These are phyloP conservation scores for Aspergillus wentii DNA, from an alignment of 495 filamentous ascomycete genomes.

Conservation along the genomic window DNA sequence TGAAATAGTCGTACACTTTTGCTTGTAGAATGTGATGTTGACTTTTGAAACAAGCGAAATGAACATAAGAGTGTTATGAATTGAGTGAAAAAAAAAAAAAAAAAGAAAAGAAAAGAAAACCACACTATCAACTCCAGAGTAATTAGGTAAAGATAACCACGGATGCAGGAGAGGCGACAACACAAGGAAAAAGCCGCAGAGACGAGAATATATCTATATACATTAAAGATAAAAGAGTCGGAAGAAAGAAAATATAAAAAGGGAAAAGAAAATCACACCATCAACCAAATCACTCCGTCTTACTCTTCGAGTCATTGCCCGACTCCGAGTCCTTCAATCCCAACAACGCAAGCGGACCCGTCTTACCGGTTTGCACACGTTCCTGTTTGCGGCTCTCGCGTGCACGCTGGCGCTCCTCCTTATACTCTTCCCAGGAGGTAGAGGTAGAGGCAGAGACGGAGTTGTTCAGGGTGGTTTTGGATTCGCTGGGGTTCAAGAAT, in stretches of 20 bases:
- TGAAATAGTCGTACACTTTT: no score
- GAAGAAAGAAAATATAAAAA: slow-evolving; percentile 2
- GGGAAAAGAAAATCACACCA: slow-evolving; percentile 1
- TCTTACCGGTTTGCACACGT: slow-evolving; percentile 11
- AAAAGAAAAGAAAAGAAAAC: slow-evolving; percentile 1
- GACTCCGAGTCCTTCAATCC: no score
- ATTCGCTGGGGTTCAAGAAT: slow-evolving; percentile 8
- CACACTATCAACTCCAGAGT: no score
- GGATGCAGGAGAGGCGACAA: no score
- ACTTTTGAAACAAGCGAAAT: neutral
- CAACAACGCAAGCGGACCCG: slow-evolving; percentile 13
- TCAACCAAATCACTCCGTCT: slow-evolving; percentile 21
- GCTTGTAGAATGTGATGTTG: neutral
- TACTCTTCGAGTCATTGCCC: slow-evolving; percentile 18
- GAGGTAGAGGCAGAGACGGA: slow-evolving; percentile 9
- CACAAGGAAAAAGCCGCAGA: no score
- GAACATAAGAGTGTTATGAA: neutral
- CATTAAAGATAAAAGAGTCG: neutral
- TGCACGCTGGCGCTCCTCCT: slow-evolving; percentile 24
- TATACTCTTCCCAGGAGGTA: slow-evolving; percentile 38
- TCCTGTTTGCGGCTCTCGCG: slow-evolving; percentile 24
- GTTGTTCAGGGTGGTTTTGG: slow-evolving; percentile 2
- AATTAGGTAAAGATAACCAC: no score
- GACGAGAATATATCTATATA: neutral
- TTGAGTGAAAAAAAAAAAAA: neutral